A percentile compares a stretch with the other conserved stretches of the same genome.
Conservation (phyloP, 768 basidiomycete genomes). For the Cubamyces sp. region DNA sequence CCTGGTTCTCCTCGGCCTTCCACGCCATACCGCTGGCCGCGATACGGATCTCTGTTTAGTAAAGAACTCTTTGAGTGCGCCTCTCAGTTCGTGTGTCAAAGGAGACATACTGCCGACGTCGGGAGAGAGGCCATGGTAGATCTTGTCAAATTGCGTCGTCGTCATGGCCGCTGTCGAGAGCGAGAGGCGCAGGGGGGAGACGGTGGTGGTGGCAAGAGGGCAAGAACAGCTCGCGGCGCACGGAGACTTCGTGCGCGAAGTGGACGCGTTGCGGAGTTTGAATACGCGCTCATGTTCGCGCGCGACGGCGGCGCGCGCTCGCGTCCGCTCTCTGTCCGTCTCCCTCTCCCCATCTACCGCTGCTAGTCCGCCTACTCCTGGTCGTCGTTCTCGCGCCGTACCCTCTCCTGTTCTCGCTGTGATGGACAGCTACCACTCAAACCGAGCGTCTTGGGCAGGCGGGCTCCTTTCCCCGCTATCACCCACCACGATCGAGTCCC, state of each 20-base stretch:
- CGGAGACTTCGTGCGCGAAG: slow-evolving; percentile 21
- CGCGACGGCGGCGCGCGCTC: slow-evolving; percentile 19
- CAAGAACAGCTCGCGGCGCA: slow-evolving; percentile 23
- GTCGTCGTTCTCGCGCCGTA: slow-evolving; percentile 1
- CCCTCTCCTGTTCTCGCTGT: background rate
- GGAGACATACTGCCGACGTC: slow-evolving; percentile 80
- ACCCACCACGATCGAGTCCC: slow-evolving; percentile 49
- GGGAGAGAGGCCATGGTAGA: slow-evolving; percentile 73
- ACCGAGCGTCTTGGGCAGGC: slow-evolving; percentile 16
- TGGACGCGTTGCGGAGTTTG: slow-evolving; percentile 35
- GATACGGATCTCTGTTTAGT: slow-evolving; percentile 75
- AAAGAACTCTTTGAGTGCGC: slow-evolving; percentile 9
- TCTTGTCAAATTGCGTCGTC: slow-evolving; percentile 83
- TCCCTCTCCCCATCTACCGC: slow-evolving; percentile 7
- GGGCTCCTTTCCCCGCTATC: slow-evolving; percentile 19
- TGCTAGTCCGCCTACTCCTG: background rate
- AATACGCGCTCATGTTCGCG: slow-evolving; percentile 28
- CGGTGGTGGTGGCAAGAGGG: slow-evolving; percentile 25
- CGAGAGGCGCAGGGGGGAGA: slow-evolving; percentile 22
- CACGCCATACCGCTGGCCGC: slow-evolving; percentile 92
- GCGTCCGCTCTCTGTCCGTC: slow-evolving; percentile 2
- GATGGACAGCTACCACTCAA: slow-evolving; percentile 14
- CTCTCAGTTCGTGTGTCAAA: background rate
- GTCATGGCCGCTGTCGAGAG: slow-evolving; percentile 49
- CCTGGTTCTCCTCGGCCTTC: slow-evolving; percentile 77